Percentiles rank a stretch among this genome's conserved stretches.
Conservation (phyloP, 495 filamentous ascomycete genomes). For the Melanomma pulvis-pyrius region DNA sequence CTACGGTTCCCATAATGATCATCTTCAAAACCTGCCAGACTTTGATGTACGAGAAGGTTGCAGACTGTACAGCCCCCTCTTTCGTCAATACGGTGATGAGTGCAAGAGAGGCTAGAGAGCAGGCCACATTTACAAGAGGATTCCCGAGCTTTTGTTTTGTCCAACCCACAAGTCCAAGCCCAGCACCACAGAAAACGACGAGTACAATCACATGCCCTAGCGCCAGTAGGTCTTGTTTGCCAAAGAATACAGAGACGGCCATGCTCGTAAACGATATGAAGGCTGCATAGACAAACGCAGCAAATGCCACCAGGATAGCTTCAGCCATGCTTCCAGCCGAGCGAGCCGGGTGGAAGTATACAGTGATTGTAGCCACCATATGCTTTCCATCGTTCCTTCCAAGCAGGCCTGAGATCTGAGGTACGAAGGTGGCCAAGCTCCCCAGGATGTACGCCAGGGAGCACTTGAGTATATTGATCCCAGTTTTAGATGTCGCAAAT, state of each 20-base stretch:
- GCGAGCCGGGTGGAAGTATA: slow-evolving; percentile 96
- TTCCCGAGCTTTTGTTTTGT: slow-evolving; percentile 83
- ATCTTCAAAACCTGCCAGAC: slow-evolving; percentile 88
- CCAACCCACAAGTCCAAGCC: slow-evolving; percentile 90
- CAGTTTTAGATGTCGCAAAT: slow-evolving; percentile 59
- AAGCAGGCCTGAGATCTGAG: slow-evolving; percentile 68
- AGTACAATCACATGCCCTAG: slow-evolving; percentile 83
- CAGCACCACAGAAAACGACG: slow-evolving; percentile 84
- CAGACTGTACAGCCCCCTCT: slow-evolving; percentile 82
- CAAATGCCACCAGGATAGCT: slow-evolving; percentile 77
- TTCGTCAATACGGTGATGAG: slow-evolving; percentile 93
- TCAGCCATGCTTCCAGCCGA: slow-evolving; percentile 89
- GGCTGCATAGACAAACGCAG: slow-evolving; percentile 81
- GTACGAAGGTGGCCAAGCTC: slow-evolving; percentile 84
- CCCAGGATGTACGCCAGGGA: slow-evolving; percentile 88
- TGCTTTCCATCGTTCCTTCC: slow-evolving; percentile 94
- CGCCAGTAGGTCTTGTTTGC: slow-evolving; percentile 62
- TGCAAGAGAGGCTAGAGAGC: slow-evolving; percentile 84
- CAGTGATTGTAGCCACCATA: slow-evolving; percentile 87
- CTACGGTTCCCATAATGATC: slow-evolving; percentile 79
- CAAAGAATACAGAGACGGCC: slow-evolving; percentile 78
- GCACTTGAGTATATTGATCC: slow-evolving; percentile 85
- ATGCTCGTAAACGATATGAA: slow-evolving; percentile 84
- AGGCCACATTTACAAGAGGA: slow-evolving; percentile 88
- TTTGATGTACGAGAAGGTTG: slow-evolving; percentile 77